Evolutionary conservation across 169 alveolate species (phyloP).

Genomic region (Plasmodium adleri): DNA sequence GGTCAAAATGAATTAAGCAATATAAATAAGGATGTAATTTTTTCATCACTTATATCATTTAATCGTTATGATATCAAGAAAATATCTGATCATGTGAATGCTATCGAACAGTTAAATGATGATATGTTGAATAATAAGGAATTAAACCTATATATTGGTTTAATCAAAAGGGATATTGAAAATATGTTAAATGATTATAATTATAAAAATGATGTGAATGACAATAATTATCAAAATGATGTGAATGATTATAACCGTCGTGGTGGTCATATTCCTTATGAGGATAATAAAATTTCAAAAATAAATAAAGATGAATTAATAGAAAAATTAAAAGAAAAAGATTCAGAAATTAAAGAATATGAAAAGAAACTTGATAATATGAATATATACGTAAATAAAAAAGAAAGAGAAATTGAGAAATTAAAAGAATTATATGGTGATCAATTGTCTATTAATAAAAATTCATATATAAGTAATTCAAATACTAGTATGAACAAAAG

Average conservation of each 20-base stretch:
- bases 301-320: constrained; percentile 6
- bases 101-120: constrained; percentile 33
- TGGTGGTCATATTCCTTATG: too few species aligned
- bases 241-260: background rate
- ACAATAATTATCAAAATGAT: background rate
- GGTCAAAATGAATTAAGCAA: background rate
- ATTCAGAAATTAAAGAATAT: constrained; percentile 42
- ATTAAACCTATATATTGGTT: constrained; percentile 17
- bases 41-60: background rate
- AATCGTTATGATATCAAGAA: constrained; percentile 8
- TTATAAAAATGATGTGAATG: background rate
- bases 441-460: constrained; percentile 9
- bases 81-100: constrained; percentile 22
- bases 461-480: constrained; percentile 3
- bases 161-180: constrained; percentile 29
- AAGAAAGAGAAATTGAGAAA: constrained; percentile 53
- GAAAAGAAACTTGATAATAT: constrained; percentile 25
- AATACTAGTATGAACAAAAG: background rate
- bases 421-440: constrained; percentile 35
- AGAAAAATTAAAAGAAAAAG: constrained; percentile 22
- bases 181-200: constrained; percentile 1
- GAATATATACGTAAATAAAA: constrained; percentile 13
- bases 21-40: background rate
- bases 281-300: background rate
- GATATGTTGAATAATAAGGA: constrained; percentile 36